A percentile compares a stretch with the other conserved stretches of the same genome.
Conservation (phyloP, 768 basidiomycete genomes). For the Trametes sanguinea region DNA sequence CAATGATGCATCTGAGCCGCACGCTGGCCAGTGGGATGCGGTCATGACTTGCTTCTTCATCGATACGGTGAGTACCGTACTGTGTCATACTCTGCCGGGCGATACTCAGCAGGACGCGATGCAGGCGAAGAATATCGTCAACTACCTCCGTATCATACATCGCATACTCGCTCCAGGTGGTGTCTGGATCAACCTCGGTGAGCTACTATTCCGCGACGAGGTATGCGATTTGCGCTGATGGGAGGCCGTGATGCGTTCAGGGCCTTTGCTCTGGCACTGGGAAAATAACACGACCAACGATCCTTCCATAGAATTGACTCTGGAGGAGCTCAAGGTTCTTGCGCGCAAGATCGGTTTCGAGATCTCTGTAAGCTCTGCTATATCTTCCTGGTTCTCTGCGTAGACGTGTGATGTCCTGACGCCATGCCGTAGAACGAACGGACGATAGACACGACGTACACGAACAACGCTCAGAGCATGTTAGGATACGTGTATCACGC, state of each 20-base stretch:
- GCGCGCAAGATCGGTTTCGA: constrained; percentile 78
- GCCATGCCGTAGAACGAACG: constrained; percentile 64
- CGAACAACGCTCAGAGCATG: constrained; percentile 79
- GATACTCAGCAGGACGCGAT: neutral
- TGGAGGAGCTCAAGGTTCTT: constrained; percentile 86
- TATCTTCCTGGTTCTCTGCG: neutral
- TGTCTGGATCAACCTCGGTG: constrained; percentile 89
- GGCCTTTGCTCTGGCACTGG: constrained; percentile 96
- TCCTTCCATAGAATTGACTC: constrained; percentile 80
- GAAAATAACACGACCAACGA: constrained; percentile 86
- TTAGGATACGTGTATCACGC: constrained; percentile 83
- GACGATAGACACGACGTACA: constrained; percentile 82
- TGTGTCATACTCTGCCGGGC: neutral
- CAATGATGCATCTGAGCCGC: constrained; percentile 52
- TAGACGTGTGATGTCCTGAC: neutral
- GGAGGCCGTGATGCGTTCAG: constrained; percentile 37
- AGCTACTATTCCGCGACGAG: constrained; percentile 6
- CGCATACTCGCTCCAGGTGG: constrained; percentile 81
- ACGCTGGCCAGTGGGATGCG: constrained; percentile 82
- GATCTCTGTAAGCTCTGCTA: constrained; percentile 56
- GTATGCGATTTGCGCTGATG: too few species aligned
- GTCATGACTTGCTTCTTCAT: constrained; percentile 97
- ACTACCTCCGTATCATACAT: constrained; percentile 87
- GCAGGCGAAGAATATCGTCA: constrained; percentile 89
- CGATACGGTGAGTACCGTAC: constrained; percentile 66